Conservation (phyloP, 2,329 filamentous ascomycete species). For the Fusarium beomiforme region DNA sequence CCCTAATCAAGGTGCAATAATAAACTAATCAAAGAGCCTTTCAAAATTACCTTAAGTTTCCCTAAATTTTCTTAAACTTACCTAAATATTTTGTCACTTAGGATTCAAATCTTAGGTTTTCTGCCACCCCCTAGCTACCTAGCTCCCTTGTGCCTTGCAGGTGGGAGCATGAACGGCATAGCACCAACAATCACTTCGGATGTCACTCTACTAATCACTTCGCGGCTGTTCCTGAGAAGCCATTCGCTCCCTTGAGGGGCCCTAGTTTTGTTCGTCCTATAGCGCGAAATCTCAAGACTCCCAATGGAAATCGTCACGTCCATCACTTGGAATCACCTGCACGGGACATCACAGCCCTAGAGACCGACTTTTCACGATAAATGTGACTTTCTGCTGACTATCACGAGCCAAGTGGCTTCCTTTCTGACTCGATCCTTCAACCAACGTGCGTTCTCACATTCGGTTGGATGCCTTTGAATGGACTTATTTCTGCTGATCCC, state of each 20-base stretch:
- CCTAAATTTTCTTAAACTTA: no score
- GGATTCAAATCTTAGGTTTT: no score
- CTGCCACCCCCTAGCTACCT: no score
- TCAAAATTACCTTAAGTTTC: no score
- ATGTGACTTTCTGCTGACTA: conserved; percentile 23
- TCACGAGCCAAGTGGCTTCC: conserved; percentile 15
- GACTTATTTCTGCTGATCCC: conserved; percentile 32
- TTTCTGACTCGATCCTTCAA: conserved; percentile 27
- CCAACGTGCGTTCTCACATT: conserved; percentile 35
- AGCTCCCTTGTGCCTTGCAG: conserved; percentile 36
- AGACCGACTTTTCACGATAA: conserved; percentile 24
- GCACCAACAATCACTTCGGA: conserved; percentile 11
- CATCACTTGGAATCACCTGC: conserved; percentile 39
- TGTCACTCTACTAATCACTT: conserved; percentile 22
- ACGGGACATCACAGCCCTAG: conserved; percentile 37
- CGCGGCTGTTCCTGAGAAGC: conserved; percentile 29
- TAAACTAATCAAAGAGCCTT: no score
- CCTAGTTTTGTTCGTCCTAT: conserved; percentile 22
- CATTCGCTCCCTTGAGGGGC: conserved; percentile 24
- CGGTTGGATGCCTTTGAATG: conserved; percentile 29
- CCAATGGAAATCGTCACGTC: conserved; percentile 40
- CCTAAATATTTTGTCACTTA: no score
- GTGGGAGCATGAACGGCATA: conserved; percentile 18
- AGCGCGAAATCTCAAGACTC: conserved; percentile 33
- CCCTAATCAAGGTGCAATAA: no score